A percentile compares a stretch with the other conserved stretches of the same genome.
Evolutionary conservation across 192 early-diverging fungal genomes (phyloP).

Genomic region (Allomyces macrogynus): DNA sequence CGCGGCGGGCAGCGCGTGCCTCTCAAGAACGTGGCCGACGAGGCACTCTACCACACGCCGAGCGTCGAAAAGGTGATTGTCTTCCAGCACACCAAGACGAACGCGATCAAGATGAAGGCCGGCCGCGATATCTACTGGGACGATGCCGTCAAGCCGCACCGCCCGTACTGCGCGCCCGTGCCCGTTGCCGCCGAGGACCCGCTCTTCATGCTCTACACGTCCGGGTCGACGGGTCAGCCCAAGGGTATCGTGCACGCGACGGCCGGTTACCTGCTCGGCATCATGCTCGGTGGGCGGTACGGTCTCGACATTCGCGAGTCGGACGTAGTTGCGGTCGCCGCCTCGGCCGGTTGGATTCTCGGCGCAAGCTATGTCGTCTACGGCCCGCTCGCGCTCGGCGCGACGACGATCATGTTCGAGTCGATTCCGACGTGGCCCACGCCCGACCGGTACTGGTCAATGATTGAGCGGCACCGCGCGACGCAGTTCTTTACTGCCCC

Average conservation of each 20-base stretch:
- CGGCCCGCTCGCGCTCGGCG: slow-evolving; percentile 54
- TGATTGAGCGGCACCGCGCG: slow-evolving; percentile 55
- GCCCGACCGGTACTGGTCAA: slow-evolving; percentile 57
- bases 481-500: slow-evolving; percentile 63
- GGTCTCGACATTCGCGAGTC: slow-evolving; percentile 25
- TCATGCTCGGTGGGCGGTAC: slow-evolving; percentile 5
- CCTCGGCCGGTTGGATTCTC: slow-evolving; percentile 39
- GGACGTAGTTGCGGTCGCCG: slow-evolving; percentile 50
- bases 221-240: slow-evolving; percentile 55
- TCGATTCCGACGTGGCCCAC: slow-evolving; percentile 58
- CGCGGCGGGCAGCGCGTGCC: slow-evolving; percentile 75
- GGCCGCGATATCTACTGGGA: slow-evolving; percentile 34
- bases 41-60: slow-evolving; percentile 58
- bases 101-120: slow-evolving; percentile 23
- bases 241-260: slow-evolving; percentile 30
- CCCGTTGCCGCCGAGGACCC: slow-evolving; percentile 44
- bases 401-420: slow-evolving; percentile 62
- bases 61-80: slow-evolving; percentile 38
- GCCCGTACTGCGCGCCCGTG: slow-evolving; percentile 22
- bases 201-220: slow-evolving; percentile 63
- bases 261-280: neutral
- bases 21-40: slow-evolving; percentile 84
- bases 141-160: slow-evolving; percentile 21
- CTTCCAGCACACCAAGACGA: slow-evolving; percentile 43
- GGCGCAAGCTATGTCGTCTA: slow-evolving; percentile 70